Evolutionary conservation across 2,329 filamentous ascomycete species (phyloP).

Genomic region (Trichophyton mentagrophytes): DNA sequence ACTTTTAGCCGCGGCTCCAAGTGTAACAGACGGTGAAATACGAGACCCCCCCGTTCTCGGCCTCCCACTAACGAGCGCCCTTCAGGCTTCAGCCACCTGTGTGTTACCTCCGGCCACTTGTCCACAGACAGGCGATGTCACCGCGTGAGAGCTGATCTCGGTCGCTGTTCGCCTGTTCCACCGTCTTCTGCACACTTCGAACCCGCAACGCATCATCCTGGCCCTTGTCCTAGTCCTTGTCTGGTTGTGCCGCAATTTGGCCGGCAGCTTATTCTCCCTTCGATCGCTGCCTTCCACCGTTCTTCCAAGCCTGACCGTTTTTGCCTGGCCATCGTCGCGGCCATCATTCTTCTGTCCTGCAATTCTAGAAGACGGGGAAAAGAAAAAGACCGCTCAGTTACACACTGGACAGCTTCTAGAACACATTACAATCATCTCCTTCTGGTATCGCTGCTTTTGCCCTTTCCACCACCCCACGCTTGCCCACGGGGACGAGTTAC

Average conservation of each 20-base stretch:
- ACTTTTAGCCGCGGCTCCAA: neutral
- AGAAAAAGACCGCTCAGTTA: neutral
- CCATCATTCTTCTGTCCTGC: neutral
- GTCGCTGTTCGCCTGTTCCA: neutral
- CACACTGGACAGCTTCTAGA: neutral
- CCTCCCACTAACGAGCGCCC: neutral
- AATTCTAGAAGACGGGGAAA: neutral
- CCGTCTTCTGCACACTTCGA: constrained; percentile 2
- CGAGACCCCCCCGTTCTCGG: neutral
- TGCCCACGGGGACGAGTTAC: neutral
- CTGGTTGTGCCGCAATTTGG: neutral
- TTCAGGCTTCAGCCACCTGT: neutral
- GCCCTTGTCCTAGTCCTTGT: constrained; percentile 1
- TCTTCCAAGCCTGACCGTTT: neutral
- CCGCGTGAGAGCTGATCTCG: neutral
- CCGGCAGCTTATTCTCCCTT: neutral
- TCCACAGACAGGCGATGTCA: too few species aligned
- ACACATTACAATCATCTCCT: neutral
- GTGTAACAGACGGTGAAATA: neutral
- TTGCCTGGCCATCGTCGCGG: neutral
- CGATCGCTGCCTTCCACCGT: neutral
- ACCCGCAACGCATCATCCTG: neutral
- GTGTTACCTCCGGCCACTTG: too few species aligned
- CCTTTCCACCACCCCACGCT: neutral
- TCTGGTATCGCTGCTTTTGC: neutral